Conservation (phyloP, 306 rosid species). For the Citrullus amarus region DNA sequence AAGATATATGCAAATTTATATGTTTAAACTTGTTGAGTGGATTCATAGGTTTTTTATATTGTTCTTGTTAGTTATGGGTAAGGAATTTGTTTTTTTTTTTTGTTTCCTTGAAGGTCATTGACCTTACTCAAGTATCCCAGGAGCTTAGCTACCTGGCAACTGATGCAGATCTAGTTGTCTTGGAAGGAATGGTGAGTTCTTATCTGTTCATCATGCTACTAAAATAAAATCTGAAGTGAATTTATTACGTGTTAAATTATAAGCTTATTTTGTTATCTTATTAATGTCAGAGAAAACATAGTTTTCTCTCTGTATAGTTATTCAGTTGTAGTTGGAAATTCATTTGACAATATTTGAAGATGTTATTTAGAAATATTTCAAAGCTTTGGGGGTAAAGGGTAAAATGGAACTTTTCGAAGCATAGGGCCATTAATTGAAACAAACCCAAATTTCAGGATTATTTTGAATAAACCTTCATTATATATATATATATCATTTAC, state of each 20-base stretch:
- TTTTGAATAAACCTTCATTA: not conserved
- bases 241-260: not conserved
- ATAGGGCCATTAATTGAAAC: not conserved
- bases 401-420: not conserved
- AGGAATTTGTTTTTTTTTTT: not conserved
- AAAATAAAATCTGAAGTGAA: not conserved
- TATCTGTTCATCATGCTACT: constrained; percentile 4
- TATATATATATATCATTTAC: not conserved
- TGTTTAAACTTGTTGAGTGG: not conserved
- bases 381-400: not conserved
- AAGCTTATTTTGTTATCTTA: not conserved
- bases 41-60: not conserved
- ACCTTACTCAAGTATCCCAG: constrained; percentile 73
- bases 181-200: constrained; percentile 94
- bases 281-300: not conserved
- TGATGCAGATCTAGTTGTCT: constrained; percentile 79
- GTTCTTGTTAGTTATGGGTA: not conserved
- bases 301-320: not conserved
- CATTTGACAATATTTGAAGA: not conserved
- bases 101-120: constrained; percentile 50
- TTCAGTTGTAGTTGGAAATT: not conserved
- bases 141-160: constrained; percentile 76
- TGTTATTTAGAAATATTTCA: not conserved
- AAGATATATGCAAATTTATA: constrained; percentile 21
- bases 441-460: not conserved